phyloP scores from a whole-genome alignment of 2,329 filamentous ascomycete genomes.

The Penicillium occitanis region DNA sequence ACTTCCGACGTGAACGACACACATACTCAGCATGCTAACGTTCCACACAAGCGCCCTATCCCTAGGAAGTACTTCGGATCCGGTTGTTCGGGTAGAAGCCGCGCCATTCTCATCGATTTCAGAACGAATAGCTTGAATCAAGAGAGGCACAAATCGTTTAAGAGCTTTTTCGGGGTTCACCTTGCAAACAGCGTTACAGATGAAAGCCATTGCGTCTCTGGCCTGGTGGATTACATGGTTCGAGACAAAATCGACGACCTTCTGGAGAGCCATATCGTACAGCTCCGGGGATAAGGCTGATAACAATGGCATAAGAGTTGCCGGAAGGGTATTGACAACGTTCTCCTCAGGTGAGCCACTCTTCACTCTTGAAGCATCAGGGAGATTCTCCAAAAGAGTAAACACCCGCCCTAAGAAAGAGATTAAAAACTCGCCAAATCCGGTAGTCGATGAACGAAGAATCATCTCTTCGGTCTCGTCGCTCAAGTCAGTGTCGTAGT shows the following conservation, averaged over 20 bases:
- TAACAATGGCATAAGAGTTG: constrained; percentile 85
- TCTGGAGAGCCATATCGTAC: constrained; percentile 87
- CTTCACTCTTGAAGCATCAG: constrained; percentile 82
- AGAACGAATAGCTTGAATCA: constrained; percentile 87
- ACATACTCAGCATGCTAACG: constrained; percentile 96
- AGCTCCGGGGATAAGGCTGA: constrained; percentile 88
- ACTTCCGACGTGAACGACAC: constrained; percentile 89
- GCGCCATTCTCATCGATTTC: constrained; percentile 97
- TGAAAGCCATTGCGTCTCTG: constrained; percentile 97
- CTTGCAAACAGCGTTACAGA: constrained; percentile 93
- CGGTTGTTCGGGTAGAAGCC: constrained; percentile 89
- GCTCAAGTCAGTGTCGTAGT: constrained; percentile 77
- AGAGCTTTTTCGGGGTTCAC: constrained; percentile 91
- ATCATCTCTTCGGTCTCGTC: constrained; percentile 87
- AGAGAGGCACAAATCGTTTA: constrained; percentile 83
- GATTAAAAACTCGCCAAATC: constrained; percentile 87
- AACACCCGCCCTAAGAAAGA: constrained; percentile 93
- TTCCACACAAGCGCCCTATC: constrained; percentile 96
- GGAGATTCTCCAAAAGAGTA: constrained; percentile 89
- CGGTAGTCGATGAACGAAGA: constrained; percentile 87
- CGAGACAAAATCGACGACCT: constrained; percentile 86
- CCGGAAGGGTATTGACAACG: constrained; percentile 91
- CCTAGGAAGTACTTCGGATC: constrained; percentile 86
- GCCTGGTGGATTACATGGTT: constrained; percentile 97
- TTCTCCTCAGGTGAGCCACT: constrained; percentile 94